Base-by-base conservation (phyloP, 148 eudicot species). In the Euryodendron excelsum region DNA sequence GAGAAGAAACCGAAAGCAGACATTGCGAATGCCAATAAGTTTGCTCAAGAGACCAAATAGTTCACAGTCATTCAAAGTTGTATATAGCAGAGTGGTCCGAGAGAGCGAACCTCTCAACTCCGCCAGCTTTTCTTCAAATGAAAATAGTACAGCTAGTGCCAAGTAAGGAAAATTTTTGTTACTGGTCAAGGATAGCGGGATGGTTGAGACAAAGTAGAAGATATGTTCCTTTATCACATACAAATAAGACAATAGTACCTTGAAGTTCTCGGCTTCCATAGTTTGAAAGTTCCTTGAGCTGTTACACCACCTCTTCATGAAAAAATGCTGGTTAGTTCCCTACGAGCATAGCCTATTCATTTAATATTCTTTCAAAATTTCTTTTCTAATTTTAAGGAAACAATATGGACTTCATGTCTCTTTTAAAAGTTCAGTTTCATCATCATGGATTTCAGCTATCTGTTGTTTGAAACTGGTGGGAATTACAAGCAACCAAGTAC, bases 21-120 rank as follows among this genome's bases (percentile, higher is more conserved):
- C 94, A 65, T 80, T 93, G 61, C 82, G 99, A 85, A 87, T 96
- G 94, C 99, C 99, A 0, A 78, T 90, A 52, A 96, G 94, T 88
- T 79, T 93, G 86, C 93, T 96, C 20, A 91, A 83, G 77, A 84
- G 92, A 75, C 99, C 99, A 7, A 90, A 93, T 82, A 87, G 86
- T 81, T 88, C 99, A 18, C 94, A 92, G 85, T 82, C 98, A 1
- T 96, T 96, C 73, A 96, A 96, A 89, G 88, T 82, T 56, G 90
- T 88, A 67, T 89, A 84, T 81, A 87, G 91, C 84, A 88, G 99
- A 86, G 97, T 96, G 76, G 80, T 93, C 75, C 84, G 89, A 88
- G 98, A 86, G 78, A 87, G 90, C 33, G 94, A 91, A 87, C 80
- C 87, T 82, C 87, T 91, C 52, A 87, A 80, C 77, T 84, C 88